phyloP scores from a whole-genome alignment of 2,329 filamentous ascomycete genomes.

The Sporothrix euskadiensis region DNA sequence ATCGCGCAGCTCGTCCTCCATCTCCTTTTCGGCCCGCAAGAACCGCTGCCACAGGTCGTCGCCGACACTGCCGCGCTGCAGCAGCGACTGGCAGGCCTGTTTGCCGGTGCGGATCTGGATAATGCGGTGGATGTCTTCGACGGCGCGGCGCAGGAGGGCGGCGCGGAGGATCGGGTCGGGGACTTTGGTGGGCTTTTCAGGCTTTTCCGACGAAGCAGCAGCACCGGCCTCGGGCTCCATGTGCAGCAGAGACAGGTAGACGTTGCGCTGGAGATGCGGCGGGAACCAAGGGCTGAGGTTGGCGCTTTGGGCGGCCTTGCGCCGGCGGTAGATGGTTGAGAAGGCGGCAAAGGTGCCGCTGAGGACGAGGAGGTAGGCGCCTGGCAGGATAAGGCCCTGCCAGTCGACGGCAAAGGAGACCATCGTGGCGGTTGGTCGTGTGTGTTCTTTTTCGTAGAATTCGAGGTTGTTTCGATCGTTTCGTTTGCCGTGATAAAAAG shows the following conservation, averaged over 20 bases:
- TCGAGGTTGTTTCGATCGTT: background rate
- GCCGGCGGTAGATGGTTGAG: conserved; percentile 87
- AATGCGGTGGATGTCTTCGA: conserved; percentile 90
- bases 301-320: conserved; percentile 80
- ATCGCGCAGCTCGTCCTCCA: conserved; percentile 92
- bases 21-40: conserved; percentile 89
- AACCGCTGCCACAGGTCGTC: conserved; percentile 97
- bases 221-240: conserved; percentile 58
- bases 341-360: conserved; percentile 88
- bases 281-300: conserved; percentile 94
- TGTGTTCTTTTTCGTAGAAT: background rate
- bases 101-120: conserved; percentile 87
- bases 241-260: conserved; percentile 91
- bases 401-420: conserved; percentile 62
- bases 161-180: conserved; percentile 86
- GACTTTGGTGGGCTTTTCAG: conserved; percentile 61
- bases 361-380: conserved; percentile 86
- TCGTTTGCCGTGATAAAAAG: background rate
- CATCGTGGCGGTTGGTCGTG: conserved; percentile 42
- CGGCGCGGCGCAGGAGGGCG: conserved; percentile 81
- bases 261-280: conserved; percentile 84
- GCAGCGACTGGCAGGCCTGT: conserved; percentile 76
- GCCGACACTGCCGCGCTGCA: conserved; percentile 89
- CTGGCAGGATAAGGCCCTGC: conserved; percentile 80
- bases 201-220: background rate